phyloP scores from a whole-genome alignment of 2,329 filamentous ascomycete species.

The Talaromyces sp. region DNA sequence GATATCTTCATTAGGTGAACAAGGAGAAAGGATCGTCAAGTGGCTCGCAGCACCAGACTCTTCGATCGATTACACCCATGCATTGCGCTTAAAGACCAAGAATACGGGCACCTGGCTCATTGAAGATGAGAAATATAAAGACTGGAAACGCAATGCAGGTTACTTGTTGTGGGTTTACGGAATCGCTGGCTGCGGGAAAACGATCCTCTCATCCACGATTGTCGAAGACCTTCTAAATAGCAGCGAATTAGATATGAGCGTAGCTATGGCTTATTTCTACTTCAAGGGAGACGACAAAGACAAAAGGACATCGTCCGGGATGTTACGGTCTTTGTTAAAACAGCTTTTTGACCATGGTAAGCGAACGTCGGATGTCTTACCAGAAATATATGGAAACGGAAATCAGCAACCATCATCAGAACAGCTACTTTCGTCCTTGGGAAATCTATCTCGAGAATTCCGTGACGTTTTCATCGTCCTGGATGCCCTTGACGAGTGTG shows the following conservation, averaged over 20 bases:
- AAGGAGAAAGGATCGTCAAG: not conserved
- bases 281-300: slow-evolving; percentile 39
- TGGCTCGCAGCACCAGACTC: slow-evolving; percentile 15
- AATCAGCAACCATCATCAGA: slow-evolving; percentile 1
- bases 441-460: slow-evolving; percentile 21
- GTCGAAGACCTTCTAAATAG: slow-evolving; percentile 29
- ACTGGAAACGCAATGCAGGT: not conserved
- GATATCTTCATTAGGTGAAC: not conserved
- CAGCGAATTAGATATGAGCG: slow-evolving; percentile 25
- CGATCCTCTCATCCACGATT: slow-evolving; percentile 38
- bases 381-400: slow-evolving; percentile 21
- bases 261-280: slow-evolving; percentile 35
- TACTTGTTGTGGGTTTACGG: slow-evolving; percentile 43
- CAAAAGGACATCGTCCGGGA: slow-evolving; percentile 24
- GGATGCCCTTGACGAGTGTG: slow-evolving; percentile 17
- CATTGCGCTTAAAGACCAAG: not conserved
- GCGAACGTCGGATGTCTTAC: slow-evolving; percentile 21
- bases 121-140: not conserved
- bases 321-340: slow-evolving; percentile 15
- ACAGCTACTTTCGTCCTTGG: slow-evolving; percentile 4
- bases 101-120: slow-evolving; percentile 16
- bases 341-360: slow-evolving; percentile 19
- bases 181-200: slow-evolving; percentile 43
- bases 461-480: slow-evolving; percentile 33
- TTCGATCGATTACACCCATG: slow-evolving; percentile 14